Conservation (phyloP, 305 asterid genomes). For the Striga hermonthica region DNA sequence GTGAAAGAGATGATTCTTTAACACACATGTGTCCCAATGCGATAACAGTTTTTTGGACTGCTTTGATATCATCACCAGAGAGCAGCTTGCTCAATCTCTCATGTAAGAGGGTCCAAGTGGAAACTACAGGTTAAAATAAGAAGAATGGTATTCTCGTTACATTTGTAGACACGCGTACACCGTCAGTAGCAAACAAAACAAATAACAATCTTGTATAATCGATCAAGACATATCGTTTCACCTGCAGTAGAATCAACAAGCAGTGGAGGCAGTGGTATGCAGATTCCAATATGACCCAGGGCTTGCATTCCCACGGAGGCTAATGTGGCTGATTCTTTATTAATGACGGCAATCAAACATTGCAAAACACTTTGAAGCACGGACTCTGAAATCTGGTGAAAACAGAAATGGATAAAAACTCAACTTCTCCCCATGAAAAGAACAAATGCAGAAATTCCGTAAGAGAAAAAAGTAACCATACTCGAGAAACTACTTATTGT, state of each 20-base stretch:
- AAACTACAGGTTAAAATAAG: conserved; percentile 48
- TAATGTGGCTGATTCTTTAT: conserved; percentile 62
- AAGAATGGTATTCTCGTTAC: conserved; percentile 27
- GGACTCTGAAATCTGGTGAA: conserved; percentile 63
- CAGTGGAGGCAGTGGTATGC: conserved; percentile 69
- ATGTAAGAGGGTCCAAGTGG: conserved; percentile 58
- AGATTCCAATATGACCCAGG: conserved; percentile 93
- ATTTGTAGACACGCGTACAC: conserved; percentile 18
- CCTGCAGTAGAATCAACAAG: conserved; percentile 65
- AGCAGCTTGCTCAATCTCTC: conserved; percentile 76
- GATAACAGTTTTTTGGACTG: conserved; percentile 75
- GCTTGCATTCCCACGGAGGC: conserved; percentile 95
- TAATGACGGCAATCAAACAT: conserved; percentile 72
- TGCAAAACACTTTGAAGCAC: conserved; percentile 71
- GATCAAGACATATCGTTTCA: conserved; percentile 37
- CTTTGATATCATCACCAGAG: conserved; percentile 80
- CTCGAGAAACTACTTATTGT: too few species aligned
- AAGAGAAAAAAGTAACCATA: too few species aligned
- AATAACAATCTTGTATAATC: conserved; percentile 27
- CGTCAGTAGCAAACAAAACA: conserved; percentile 25
- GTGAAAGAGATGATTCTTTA: conserved; percentile 64
- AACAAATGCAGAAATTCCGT: too few species aligned
- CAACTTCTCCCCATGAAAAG: too few species aligned
- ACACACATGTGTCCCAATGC: conserved; percentile 92
- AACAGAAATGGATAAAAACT: conserved; percentile 28